phyloP scores from a whole-genome alignment of 257 asterid species.

The Przewalskia tangutica region DNA sequence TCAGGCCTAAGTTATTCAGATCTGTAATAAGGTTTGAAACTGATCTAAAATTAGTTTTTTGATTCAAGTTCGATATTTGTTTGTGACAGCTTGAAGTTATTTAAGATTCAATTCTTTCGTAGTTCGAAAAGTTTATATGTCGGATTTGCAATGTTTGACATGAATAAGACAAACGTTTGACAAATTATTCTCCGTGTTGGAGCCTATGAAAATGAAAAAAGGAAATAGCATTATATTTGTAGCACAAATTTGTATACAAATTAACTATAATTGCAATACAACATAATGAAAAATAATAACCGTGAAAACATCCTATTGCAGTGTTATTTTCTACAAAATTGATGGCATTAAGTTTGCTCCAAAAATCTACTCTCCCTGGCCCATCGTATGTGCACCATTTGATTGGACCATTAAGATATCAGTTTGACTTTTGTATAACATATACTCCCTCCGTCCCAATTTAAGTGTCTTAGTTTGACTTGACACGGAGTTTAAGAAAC shows the following conservation, averaged over 20 bases:
- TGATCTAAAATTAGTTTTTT: neutral
- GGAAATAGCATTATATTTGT: neutral
- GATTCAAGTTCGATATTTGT: neutral
- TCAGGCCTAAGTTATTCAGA: neutral
- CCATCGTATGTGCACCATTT: neutral
- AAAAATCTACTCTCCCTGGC: neutral
- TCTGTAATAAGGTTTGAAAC: neutral
- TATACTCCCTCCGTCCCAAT: neutral
- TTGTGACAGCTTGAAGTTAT: neutral
- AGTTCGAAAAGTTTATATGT: neutral
- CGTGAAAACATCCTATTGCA: neutral
- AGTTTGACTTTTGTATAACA: neutral
- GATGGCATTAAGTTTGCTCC: slow-evolving; percentile 1
- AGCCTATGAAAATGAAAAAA: neutral
- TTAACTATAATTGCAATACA: neutral
- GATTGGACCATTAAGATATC: neutral
- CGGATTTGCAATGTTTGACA: neutral
- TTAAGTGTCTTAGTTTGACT: no score
- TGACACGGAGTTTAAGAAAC: no score
- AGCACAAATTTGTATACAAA: neutral
- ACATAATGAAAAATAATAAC: neutral
- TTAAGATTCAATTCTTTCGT: neutral
- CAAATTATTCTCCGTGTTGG: neutral
- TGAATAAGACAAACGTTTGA: neutral
- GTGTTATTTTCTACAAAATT: neutral